Base-by-base conservation (phyloP, 1,139 yeast genomes). In the Kodamaea sp. region DNA sequence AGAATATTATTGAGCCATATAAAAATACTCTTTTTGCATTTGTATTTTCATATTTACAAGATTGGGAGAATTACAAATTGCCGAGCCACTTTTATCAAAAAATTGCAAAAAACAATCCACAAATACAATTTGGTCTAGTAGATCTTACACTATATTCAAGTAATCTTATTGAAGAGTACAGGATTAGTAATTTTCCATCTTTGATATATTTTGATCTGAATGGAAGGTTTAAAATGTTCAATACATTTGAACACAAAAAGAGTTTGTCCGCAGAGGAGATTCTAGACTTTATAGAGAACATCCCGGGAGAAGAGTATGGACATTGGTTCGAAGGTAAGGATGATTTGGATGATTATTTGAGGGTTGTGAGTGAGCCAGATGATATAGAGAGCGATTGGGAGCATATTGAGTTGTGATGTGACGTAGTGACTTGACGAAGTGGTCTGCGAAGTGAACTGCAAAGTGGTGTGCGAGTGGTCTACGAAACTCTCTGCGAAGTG, bases 41-140 rank as follows among this genome's bases (percentile, higher is more conserved):
- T 31, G 52, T 62, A 1, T 46, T 53, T 35, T 41, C 56, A 7
- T 55, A 52, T 37, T 38, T 55, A 27, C 44, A 47, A 5, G 67
- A 57, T 4, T 70, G 75, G 74, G 44, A 49, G 26, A 57, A 60
- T 11, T 58, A 53, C 40, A 48, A 57, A 27, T 58, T 53, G 32
- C 73, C 73, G 1, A 47, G 53, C 7, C 76, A 70, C 47, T 66
- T 62, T 42, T 61, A 58, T 40, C 73, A 67, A 41, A 47, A 45
- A 36, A 41, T 63, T 8, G 63, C 71, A 2, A 31, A 41, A 9
- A 42, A 47, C 5, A 40, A 48, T 31, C 38, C 44, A 2, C 33
- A 34, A 35, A 28, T 54, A 5, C 35, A 40, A 11, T 62, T 67
- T 46, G 62, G 59, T 5, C 42, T 67, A 2, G 55, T 60, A 2